Conservation (phyloP, 202 grass and related monocot genomes). For the Miscanthus sacchariflorus region DNA sequence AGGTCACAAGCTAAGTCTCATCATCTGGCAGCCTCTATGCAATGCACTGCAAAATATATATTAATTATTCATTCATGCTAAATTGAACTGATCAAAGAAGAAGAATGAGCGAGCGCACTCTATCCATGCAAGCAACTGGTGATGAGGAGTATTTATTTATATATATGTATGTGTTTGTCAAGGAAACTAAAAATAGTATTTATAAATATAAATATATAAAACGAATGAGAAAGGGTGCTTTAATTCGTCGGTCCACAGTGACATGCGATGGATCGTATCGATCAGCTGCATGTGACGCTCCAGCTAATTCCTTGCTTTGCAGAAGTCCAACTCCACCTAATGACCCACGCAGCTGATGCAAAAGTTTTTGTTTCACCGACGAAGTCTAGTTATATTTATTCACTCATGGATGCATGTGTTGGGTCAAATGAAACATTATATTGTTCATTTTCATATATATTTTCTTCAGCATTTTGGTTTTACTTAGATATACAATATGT, state of each 20-base stretch:
- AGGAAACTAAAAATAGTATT: neutral
- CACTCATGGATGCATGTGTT: neutral
- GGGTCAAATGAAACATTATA: neutral
- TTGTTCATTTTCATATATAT: neutral
- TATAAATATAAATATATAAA: neutral
- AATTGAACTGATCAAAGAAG: neutral
- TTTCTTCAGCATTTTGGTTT: too few species aligned
- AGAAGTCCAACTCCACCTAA: slow-evolving; percentile 61
- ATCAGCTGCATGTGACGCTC: slow-evolving; percentile 47
- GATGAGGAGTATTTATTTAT: neutral
- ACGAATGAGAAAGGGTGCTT: neutral
- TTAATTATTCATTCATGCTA: neutral
- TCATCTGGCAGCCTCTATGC: too few species aligned
- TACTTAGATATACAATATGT: too few species aligned
- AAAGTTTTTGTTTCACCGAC: slow-evolving; percentile 19
- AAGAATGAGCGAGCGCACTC: neutral
- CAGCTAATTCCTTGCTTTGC: slow-evolving; percentile 58
- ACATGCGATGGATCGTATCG: slow-evolving; percentile 48
- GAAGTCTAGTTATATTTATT: neutral
- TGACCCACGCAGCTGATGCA: slow-evolving; percentile 19
- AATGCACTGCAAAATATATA: too few species aligned
- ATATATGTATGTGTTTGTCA: neutral
- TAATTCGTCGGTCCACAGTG: slow-evolving; percentile 52
- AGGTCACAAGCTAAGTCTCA: neutral
- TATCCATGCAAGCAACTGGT: slow-evolving; percentile 27